phyloP scores from a whole-genome alignment of 495 filamentous ascomycete genomes.

The Thozetella sp. region DNA sequence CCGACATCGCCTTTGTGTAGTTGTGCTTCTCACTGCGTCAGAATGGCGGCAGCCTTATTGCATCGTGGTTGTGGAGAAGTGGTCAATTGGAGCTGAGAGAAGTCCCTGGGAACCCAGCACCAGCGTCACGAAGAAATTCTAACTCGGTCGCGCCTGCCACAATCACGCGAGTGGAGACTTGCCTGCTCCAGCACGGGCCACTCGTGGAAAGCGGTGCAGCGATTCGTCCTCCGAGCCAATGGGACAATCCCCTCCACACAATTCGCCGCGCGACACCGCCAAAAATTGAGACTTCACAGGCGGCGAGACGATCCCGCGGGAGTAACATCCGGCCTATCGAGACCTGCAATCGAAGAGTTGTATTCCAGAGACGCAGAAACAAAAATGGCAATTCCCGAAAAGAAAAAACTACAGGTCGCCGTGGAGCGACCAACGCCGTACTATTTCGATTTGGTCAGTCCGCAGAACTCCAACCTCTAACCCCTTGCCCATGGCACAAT shows the following conservation, averaged over 20 bases:
- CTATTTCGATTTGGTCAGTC: constrained; percentile 73
- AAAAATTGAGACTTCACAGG: constrained; percentile 22
- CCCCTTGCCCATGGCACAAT: neutral
- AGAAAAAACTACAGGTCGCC: constrained; percentile 51
- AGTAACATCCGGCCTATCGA: constrained; percentile 2
- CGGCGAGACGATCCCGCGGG: neutral
- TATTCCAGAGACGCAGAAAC: constrained; percentile 5
- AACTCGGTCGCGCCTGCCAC: neutral
- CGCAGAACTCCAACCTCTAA: too few relatives aligned
- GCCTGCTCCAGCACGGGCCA: neutral
- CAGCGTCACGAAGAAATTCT: neutral
- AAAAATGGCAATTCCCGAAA: constrained; percentile 31
- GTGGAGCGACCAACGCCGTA: constrained; percentile 85
- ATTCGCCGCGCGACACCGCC: constrained; percentile 26
- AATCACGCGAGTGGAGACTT: neutral
- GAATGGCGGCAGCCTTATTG: constrained; percentile 15
- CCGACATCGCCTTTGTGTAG: constrained; percentile 54
- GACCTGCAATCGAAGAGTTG: neutral
- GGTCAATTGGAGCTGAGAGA: constrained; percentile 19
- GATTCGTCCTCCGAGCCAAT: neutral
- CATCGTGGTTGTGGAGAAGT: constrained; percentile 22
- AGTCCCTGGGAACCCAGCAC: constrained; percentile 4
- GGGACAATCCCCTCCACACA: constrained; percentile 4
- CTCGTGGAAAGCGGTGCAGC: neutral
- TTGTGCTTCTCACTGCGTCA: constrained; percentile 10